A percentile compares a stretch with the other conserved stretches of the same genome.
Conservation (phyloP, 2,329 filamentous ascomycete genomes). For the Colletotrichum sp. region DNA sequence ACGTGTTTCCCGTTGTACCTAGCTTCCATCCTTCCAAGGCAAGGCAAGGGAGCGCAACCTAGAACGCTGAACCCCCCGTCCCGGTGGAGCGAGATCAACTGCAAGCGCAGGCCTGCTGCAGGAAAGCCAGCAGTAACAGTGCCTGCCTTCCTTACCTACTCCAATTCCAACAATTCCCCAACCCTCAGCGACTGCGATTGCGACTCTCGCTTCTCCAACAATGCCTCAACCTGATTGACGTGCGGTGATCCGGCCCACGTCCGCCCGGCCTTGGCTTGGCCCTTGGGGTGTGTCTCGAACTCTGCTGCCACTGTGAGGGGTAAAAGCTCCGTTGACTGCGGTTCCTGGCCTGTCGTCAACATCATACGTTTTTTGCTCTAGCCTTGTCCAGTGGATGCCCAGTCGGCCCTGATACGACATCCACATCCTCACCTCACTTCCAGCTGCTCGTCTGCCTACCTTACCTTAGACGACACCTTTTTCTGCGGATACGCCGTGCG, state of each 20-base stretch:
- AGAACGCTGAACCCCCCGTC: background rate
- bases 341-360: slow-evolving; percentile 20
- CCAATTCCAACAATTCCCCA: background rate
- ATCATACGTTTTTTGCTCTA: slow-evolving; percentile 21
- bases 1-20: background rate
- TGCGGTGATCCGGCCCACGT: slow-evolving; percentile 10
- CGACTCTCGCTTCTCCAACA: slow-evolving; percentile 2
- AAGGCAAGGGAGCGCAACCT: background rate
- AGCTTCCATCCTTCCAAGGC: background rate
- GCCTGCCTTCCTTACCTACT: background rate
- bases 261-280: slow-evolving; percentile 7
- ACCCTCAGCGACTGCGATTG: background rate
- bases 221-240: background rate
- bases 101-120: background rate
- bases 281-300: background rate
- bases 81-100: slow-evolving; percentile 4
- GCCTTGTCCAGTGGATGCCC: slow-evolving; percentile 12
- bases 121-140: background rate
- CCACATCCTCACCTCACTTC: slow-evolving; percentile 1
- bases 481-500: background rate
- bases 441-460: background rate
- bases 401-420: slow-evolving; percentile 17
- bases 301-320: slow-evolving; percentile 20
- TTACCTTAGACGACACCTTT: background rate
- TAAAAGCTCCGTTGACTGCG: slow-evolving; percentile 12